Conservation (phyloP, 257 asterid genomes). For the Penstemon eatonii region DNA sequence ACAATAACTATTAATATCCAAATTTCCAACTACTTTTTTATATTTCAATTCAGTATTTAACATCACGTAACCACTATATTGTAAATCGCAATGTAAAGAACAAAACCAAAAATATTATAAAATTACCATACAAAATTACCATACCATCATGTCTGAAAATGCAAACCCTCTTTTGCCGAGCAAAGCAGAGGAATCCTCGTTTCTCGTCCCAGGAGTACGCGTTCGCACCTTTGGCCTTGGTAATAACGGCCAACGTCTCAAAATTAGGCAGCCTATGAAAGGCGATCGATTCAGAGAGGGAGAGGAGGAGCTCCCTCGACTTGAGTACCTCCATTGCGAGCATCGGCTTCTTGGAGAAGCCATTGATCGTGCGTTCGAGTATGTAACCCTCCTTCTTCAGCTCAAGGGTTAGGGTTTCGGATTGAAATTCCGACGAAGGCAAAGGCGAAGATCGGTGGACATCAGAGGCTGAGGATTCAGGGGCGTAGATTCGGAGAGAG, state of each 20-base stretch:
- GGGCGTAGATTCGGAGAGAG: conserved; percentile 77
- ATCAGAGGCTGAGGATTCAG: conserved; percentile 46
- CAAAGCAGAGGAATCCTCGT: conserved; percentile 83
- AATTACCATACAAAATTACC: conserved; percentile 52
- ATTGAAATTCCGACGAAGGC: conserved; percentile 44
- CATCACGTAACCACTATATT: too few relatives aligned
- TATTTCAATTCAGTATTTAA: too few relatives aligned
- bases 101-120: background rate
- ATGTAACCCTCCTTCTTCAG: conserved; percentile 69
- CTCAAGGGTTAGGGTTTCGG: conserved; percentile 40
- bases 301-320: conserved; percentile 82
- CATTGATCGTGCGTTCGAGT: conserved; percentile 71
- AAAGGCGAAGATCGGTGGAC: conserved; percentile 52
- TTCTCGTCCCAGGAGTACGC: conserved; percentile 95
- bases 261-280: conserved; percentile 77
- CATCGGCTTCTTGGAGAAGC: conserved; percentile 82
- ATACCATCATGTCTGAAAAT: conserved; percentile 66
- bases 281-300: conserved; percentile 87
- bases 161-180: conserved; percentile 85
- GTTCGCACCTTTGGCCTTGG: conserved; percentile 94
- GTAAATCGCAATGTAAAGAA: too few relatives aligned
- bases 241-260: conserved; percentile 83
- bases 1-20: too few relatives aligned
- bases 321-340: conserved; percentile 87
- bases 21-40: too few relatives aligned